Conservation (phyloP, 805 yeast genomes). For the Komagataella kurtzmanii region DNA sequence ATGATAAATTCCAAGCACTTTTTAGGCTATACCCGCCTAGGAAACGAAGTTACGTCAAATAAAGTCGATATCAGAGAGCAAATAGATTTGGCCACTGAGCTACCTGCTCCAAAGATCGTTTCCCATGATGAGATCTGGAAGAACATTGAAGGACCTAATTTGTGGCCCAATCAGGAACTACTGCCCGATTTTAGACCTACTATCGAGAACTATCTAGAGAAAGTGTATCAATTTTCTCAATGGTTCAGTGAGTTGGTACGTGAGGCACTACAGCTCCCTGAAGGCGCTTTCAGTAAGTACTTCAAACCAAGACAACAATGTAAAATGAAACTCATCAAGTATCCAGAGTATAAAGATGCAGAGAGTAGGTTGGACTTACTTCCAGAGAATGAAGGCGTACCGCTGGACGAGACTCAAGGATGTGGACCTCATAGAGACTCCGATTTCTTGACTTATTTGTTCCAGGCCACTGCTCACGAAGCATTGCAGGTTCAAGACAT, state of each 20-base stretch:
- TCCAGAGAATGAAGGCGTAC: constrained; percentile 16
- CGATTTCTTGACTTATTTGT: constrained; percentile 45
- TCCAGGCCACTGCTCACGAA: constrained; percentile 33
- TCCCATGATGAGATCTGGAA: constrained; percentile 22
- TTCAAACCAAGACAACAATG: constrained; percentile 38
- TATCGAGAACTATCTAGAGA: constrained; percentile 27
- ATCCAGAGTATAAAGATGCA: constrained; percentile 30
- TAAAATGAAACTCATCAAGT: constrained; percentile 41
- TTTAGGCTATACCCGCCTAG: constrained; percentile 41
- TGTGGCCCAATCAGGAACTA: constrained; percentile 30
- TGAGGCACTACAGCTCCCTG: constrained; percentile 38
- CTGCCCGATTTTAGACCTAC: constrained; percentile 30
- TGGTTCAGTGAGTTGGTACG: constrained; percentile 32
- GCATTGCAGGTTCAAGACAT: constrained; percentile 33
- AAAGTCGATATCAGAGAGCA: constrained; percentile 49
- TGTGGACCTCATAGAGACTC: constrained; percentile 60
- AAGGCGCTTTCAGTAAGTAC: constrained; percentile 29
- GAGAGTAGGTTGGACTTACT: constrained; percentile 2
- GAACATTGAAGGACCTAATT: constrained; percentile 43
- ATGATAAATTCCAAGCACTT: constrained; percentile 48
- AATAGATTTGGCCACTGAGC: constrained; percentile 42
- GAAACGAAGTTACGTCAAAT: constrained; percentile 42
- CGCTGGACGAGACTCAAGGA: constrained; percentile 27
- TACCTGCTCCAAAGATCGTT: constrained; percentile 22
- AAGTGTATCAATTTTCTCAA: constrained; percentile 29